phyloP scores from a whole-genome alignment of 805 yeast genomes.

The Priceomyces fermenticarens region DNA sequence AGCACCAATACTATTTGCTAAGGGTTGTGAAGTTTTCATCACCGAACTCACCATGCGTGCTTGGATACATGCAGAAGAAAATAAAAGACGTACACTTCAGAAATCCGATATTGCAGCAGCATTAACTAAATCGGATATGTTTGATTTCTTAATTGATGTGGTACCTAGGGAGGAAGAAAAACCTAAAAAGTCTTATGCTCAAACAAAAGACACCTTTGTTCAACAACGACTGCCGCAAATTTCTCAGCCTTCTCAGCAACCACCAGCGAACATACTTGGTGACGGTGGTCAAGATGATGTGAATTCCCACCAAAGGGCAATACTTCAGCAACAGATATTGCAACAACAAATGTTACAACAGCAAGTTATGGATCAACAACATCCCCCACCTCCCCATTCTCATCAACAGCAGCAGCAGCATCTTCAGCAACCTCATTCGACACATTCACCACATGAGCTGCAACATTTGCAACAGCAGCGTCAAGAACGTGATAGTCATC shows the following conservation, averaged over 20 bases:
- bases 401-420: slow-evolving; percentile 7
- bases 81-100: slow-evolving; percentile 90
- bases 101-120: slow-evolving; percentile 95
- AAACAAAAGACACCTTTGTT: slow-evolving; percentile 16
- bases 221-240: neutral
- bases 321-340: slow-evolving; percentile 16
- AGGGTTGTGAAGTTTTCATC: slow-evolving; percentile 95
- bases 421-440: slow-evolving; percentile 5
- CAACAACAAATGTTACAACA: slow-evolving; percentile 16
- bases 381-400: slow-evolving; percentile 8
- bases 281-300: slow-evolving; percentile 7
- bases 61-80: slow-evolving; percentile 98
- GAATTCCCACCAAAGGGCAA: slow-evolving; percentile 6
- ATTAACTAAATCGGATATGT: slow-evolving; percentile 91
- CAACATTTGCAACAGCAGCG: neutral
- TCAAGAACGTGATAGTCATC: neutral
- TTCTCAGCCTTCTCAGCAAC: slow-evolving; percentile 1
- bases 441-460: neutral
- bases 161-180: slow-evolving; percentile 87
- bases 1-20: slow-evolving; percentile 95
- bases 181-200: slow-evolving; percentile 39
- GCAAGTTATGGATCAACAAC: slow-evolving; percentile 11
- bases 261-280: neutral
- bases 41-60: slow-evolving; percentile 98
- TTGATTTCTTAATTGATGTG: slow-evolving; percentile 92